Evolutionary conservation across 208 protist species (phyloP).

Genomic region (Angomonas deanei): DNA sequence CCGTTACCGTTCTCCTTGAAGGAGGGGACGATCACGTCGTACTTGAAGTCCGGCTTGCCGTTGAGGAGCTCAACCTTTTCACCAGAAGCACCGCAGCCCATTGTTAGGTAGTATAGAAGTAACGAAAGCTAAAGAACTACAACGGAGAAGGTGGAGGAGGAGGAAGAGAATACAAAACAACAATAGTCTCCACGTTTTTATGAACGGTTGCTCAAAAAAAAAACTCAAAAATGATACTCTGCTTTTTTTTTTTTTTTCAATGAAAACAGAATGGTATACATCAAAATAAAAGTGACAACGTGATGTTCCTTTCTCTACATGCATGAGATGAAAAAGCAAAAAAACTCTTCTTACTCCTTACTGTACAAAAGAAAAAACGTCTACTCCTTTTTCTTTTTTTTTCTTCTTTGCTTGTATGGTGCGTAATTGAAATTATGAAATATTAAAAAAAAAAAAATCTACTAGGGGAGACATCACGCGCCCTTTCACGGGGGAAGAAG

Average conservation of each 20-base stretch:
- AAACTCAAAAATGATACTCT: too few species aligned
- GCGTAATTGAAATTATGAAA: too few species aligned
- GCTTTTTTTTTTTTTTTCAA: too few species aligned
- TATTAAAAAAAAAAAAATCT: neutral
- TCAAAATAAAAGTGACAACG: too few species aligned
- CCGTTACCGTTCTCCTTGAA: conserved; percentile 69
- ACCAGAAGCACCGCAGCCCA: conserved; percentile 73
- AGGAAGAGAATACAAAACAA: neutral
- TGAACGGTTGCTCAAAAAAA: too few species aligned
- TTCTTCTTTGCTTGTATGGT: neutral
- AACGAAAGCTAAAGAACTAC: neutral
- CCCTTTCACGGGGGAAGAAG: too few species aligned
- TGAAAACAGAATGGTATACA: too few species aligned
- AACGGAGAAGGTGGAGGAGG: conserved; percentile 6
- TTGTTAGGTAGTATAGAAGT: too few species aligned
- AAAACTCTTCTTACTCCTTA: too few species aligned
- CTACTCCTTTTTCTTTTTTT: conserved; percentile 2
- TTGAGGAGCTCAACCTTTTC: conserved; percentile 19
- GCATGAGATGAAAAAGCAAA: neutral
- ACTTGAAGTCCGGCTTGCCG: conserved; percentile 65
- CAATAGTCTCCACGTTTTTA: too few species aligned
- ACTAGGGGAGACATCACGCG: too few species aligned
- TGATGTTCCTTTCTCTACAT: neutral
- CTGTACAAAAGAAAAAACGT: conserved; percentile 1
- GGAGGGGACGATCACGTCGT: conserved; percentile 58